Evolutionary conservation across 495 filamentous ascomycete species (phyloP).

Genomic region (Aspergillus asperescens): DNA sequence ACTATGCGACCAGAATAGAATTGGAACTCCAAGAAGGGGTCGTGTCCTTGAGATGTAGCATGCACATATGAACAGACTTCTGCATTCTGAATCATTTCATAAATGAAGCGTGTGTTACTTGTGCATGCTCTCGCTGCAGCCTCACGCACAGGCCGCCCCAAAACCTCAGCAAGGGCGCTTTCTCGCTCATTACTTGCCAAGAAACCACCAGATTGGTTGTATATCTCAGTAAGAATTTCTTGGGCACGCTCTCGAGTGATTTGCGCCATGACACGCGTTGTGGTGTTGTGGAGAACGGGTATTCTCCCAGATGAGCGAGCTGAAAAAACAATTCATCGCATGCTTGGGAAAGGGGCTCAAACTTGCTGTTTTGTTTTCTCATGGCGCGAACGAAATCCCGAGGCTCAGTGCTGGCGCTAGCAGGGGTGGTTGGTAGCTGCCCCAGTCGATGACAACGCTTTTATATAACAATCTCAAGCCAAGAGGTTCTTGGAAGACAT

Average conservation of each 20-base stretch:
- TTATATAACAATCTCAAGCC: no score
- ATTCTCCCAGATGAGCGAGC: neutral
- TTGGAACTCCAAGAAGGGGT: neutral
- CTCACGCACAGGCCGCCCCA: neutral
- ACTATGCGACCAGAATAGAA: neutral
- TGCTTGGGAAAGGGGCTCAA: no score
- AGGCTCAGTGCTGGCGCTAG: no score
- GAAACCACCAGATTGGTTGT: slow-evolving; percentile 4
- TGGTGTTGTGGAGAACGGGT: no score
- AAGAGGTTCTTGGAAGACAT: no score
- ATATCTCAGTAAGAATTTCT: slow-evolving; percentile 3
- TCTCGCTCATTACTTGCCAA: neutral
- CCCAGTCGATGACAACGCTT: no score
- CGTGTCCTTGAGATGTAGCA: neutral
- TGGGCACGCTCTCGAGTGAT: neutral
- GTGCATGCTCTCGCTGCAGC: neutral
- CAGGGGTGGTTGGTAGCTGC: no score
- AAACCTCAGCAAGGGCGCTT: neutral
- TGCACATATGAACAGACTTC: neutral
- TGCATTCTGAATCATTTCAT: slow-evolving; percentile 8
- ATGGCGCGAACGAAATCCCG: no score
- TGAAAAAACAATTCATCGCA: neutral
- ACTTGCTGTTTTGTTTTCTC: no score
- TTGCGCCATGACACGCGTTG: neutral
- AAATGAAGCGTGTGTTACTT: slow-evolving; percentile 1